These are phyloP conservation scores for Orbilia quercus DNA, from an alignment of 2,329 filamentous ascomycete genomes.

Conservation along the genomic window DNA sequence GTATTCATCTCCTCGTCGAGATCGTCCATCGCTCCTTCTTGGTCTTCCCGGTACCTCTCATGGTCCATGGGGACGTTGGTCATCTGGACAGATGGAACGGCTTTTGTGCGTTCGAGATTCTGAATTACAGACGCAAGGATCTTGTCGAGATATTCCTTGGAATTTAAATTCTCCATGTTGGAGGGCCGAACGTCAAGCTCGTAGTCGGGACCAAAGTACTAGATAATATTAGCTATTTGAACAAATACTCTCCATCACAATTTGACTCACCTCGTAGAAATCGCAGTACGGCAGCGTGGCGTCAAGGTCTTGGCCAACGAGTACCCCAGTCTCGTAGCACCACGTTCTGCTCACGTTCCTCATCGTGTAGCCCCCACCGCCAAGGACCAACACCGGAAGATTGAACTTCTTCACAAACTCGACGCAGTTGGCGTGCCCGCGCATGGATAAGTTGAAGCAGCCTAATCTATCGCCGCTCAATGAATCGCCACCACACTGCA, in stretches of 20 bases:
- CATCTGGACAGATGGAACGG: slow-evolving; percentile 74
- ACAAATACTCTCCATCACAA: slow-evolving; percentile 55
- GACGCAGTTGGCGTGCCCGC: slow-evolving; percentile 91
- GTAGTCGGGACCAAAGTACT: slow-evolving; percentile 77
- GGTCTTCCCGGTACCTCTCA: slow-evolving; percentile 69
- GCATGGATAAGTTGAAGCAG: slow-evolving; percentile 95
- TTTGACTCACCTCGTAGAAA: slow-evolving; percentile 71
- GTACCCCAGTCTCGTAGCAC: slow-evolving; percentile 88
- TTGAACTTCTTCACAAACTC: slow-evolving; percentile 84
- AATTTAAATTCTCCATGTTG: slow-evolving; percentile 79
- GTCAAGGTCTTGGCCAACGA: slow-evolving; percentile 71
- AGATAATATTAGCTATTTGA: slow-evolving; percentile 54
- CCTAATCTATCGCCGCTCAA: slow-evolving; percentile 92
- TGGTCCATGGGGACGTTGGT: slow-evolving; percentile 71
- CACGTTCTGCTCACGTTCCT: slow-evolving; percentile 95
- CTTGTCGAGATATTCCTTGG: slow-evolving; percentile 75
- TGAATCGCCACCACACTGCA: slow-evolving; percentile 96
- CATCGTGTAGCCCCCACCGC: slow-evolving; percentile 95
- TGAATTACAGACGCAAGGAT: slow-evolving; percentile 75
- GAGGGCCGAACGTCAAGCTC: slow-evolving; percentile 76
- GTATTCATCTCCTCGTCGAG: slow-evolving; percentile 72
- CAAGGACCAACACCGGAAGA: slow-evolving; percentile 87
- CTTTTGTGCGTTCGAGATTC: slow-evolving; percentile 73
- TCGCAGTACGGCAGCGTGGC: slow-evolving; percentile 76
- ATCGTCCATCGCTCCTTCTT: slow-evolving; percentile 74